phyloP scores from a whole-genome alignment of 257 asterid species.

The Echites panduratus region DNA sequence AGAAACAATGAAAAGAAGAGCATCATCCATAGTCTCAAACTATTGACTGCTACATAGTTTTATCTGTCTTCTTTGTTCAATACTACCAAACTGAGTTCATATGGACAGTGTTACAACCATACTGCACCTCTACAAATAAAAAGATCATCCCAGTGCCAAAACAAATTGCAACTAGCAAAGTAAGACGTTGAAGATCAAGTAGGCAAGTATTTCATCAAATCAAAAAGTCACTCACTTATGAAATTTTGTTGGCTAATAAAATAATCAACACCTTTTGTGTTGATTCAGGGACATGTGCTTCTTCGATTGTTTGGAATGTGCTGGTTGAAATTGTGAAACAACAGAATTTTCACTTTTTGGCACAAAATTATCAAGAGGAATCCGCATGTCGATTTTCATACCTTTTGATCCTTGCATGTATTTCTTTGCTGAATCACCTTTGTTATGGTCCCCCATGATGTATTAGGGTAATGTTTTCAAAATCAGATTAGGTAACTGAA shows the following conservation, averaged over 20 bases:
- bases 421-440: constrained; percentile 74
- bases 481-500: too few species aligned
- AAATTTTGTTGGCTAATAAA: constrained; percentile 53
- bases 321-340: constrained; percentile 23
- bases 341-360: constrained; percentile 33
- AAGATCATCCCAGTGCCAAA: neutral
- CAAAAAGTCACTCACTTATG: constrained; percentile 51
- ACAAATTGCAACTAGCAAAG: neutral
- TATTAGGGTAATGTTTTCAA: too few species aligned
- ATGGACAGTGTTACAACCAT: neutral
- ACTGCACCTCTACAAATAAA: neutral
- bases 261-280: constrained; percentile 55
- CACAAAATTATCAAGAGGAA: constrained; percentile 81
- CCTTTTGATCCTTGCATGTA: constrained; percentile 72
- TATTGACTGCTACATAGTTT: too few species aligned
- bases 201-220: neutral
- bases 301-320: constrained; percentile 63
- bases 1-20: neutral
- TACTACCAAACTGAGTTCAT: neutral
- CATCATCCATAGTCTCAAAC: neutral
- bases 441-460: too few species aligned
- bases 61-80: neutral
- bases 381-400: constrained; percentile 62
- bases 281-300: constrained; percentile 70
- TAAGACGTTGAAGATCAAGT: neutral